phyloP scores from a whole-genome alignment of 2,329 filamentous ascomycete genomes.

The Fusarium hostae region DNA sequence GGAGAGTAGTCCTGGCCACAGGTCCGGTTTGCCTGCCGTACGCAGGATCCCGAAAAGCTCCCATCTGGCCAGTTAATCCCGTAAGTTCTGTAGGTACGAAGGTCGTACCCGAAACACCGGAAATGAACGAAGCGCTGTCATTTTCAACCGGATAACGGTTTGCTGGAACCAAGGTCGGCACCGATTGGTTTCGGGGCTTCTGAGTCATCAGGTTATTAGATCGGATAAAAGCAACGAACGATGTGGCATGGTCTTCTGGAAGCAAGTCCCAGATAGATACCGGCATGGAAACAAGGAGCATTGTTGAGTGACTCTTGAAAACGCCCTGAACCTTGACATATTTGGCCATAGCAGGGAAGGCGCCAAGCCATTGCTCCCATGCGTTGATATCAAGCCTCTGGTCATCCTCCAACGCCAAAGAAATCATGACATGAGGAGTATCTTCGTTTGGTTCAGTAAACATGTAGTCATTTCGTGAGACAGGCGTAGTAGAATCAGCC shows the following conservation, averaged over 20 bases:
- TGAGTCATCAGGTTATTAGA: slow-evolving; percentile 64
- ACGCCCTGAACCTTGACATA: slow-evolving; percentile 70
- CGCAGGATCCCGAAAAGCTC: slow-evolving; percentile 36
- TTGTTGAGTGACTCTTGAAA: slow-evolving; percentile 70
- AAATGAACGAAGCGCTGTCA: slow-evolving; percentile 47
- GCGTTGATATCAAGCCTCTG: slow-evolving; percentile 67
- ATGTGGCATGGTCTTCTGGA: slow-evolving; percentile 66
- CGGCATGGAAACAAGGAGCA: slow-evolving; percentile 67
- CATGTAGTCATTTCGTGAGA: slow-evolving; percentile 43
- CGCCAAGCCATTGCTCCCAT: slow-evolving; percentile 67
- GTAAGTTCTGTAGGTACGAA: slow-evolving; percentile 47
- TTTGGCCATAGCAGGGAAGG: slow-evolving; percentile 67
- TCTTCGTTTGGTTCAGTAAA: slow-evolving; percentile 63
- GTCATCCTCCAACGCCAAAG: slow-evolving; percentile 67
- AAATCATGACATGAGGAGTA: slow-evolving; percentile 70
- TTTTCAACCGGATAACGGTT: slow-evolving; percentile 36
- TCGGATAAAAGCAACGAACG: slow-evolving; percentile 68
- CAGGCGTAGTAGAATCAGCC: slow-evolving; percentile 35
- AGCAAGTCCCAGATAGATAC: slow-evolving; percentile 70
- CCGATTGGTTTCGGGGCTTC: slow-evolving; percentile 38
- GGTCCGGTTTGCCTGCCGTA: slow-evolving; percentile 30
- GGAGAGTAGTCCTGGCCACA: slow-evolving; percentile 13
- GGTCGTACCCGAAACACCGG: slow-evolving; percentile 50
- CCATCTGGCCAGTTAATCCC: slow-evolving; percentile 33
- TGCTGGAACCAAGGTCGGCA: slow-evolving; percentile 40